Evolutionary conservation across 73 alveolate genomes (phyloP), one percentile per base, ranked within the genome.

Genomic region (Paraurostyla sp.): DNA sequence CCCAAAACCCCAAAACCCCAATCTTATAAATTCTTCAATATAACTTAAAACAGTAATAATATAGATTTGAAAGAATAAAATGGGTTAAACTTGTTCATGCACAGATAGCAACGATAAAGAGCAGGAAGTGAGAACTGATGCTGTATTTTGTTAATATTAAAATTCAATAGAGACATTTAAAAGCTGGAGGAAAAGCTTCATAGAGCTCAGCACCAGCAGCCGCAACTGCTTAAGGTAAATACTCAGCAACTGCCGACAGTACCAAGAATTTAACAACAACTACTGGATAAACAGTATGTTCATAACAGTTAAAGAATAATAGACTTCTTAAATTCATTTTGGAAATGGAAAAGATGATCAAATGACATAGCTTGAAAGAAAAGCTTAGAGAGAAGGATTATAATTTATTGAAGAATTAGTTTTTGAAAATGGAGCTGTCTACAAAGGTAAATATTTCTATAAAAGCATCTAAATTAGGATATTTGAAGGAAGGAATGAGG

Each of bases 371-470:
- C 50, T 59, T 15, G 89, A 78, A 45, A 50, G 71, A 32, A 23
- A 78, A 40, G 89, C 89, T 9, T 20, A 52, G 52, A 11, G 16
- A 52, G 76, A 78, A 20, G 89, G 89, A 1, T 41, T 78, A 9
- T 36, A 16, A 7, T 78, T 51, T 54, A 78, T 78, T 18, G 89
- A 78, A 4, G 89, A 78, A 36, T 38, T 78, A 11, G 89, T 78
- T 0, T 78, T 78, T 78, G 89, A 78, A 78, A 78, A 78, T 40
- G 89, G 89, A 7, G 89, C 89, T 16, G 89, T 78, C 50, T 78
- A 78, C 32, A 78, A 78, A 27, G 89, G 86, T 73, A 73, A 54
- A 54, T 54, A 62, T 62, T 7, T 62, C 16, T 22, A 30, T 6
- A 30, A 11, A 56, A 20, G 35, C n/a, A 11, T 20, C 36, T 20